phyloP scores from a whole-genome alignment of 345 rosid species.

The Isatis tinctoria region DNA sequence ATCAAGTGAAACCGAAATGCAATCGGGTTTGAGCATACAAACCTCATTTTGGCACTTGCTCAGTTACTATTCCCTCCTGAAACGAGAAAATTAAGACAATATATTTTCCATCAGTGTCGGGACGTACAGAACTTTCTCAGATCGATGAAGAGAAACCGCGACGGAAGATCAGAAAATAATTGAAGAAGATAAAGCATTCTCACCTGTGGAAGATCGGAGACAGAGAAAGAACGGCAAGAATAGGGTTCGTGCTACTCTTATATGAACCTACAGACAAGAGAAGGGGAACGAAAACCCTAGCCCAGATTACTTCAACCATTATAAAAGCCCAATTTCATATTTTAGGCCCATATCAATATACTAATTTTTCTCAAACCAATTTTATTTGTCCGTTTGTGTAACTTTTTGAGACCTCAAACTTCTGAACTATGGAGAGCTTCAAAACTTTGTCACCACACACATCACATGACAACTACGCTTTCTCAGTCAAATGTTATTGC shows the following conservation, averaged over 20 bases:
- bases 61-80: not conserved
- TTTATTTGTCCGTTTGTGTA: not conserved
- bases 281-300: conserved; percentile 4
- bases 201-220: conserved; percentile 13
- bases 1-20: not conserved
- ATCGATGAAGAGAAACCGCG: not conserved
- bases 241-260: not conserved
- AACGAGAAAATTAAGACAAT: not conserved
- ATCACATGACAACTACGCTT: not conserved
- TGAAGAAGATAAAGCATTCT: not conserved
- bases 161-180: not conserved
- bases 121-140: not conserved
- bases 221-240: not conserved
- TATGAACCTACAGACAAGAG: not conserved
- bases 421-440: not conserved
- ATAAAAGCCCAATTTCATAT: not conserved
- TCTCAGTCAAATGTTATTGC: not conserved
- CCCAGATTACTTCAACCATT: not conserved
- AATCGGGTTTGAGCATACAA: not conserved
- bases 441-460: not conserved
- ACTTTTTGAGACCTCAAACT: not conserved
- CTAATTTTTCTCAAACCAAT: not conserved
- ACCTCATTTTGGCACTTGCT: conserved; percentile 26
- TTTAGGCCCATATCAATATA: not conserved
- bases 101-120: too few relatives aligned